Evolutionary conservation across 2,329 filamentous ascomycete genomes (phyloP), one percentile per base, ranked within the genome.

Genomic region (Aspergillus arachidicola): DNA sequence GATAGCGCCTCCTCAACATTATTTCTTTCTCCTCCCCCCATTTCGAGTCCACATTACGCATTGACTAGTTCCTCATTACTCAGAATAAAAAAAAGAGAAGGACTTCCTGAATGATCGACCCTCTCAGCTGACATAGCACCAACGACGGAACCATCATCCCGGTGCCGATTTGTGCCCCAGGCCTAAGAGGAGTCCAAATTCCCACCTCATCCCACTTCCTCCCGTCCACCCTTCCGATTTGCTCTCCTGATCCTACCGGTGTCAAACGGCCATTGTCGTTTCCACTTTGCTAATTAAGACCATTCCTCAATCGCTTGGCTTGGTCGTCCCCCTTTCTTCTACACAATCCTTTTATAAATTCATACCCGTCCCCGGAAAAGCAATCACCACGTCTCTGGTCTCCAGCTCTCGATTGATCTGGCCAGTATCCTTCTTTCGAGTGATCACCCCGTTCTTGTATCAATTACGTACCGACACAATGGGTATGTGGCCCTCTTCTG

Each of bases 81-180:
- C 46, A 16, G 41, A 59, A 41, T 28, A 6, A 28, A 7, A 28
- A 23, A 23, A 23, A 23, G 48, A 51, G 9, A 54, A 50, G 23
- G 9, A 30, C 9, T 16, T 45, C 46, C 57, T 21, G 50, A 46
- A 54, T 54, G 57, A 59, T 51, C 57, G 34, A 10, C 43, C 30
- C 38, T 34, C 57, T 34, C 57, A 46, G 41, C 46, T 50, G 28
- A 48, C 58, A 59, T 68, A 69, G 66, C 56, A 53, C 23, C 41
- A 55, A 59, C 69, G 34, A 36, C 34, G 68, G 69, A 69, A 70
- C 68, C 67, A 60, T 51, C 59, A 45, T 68, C 64, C 69, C 66
- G 69, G 69, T 30, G 48, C 48, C 48, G 21, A 19, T 51, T 62
- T 67, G 64, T 67, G 66, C 64, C 66, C 65, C 68, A 68, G 65